Conservation (phyloP, 2,329 filamentous ascomycete genomes). For the Alternaria rosae region DNA sequence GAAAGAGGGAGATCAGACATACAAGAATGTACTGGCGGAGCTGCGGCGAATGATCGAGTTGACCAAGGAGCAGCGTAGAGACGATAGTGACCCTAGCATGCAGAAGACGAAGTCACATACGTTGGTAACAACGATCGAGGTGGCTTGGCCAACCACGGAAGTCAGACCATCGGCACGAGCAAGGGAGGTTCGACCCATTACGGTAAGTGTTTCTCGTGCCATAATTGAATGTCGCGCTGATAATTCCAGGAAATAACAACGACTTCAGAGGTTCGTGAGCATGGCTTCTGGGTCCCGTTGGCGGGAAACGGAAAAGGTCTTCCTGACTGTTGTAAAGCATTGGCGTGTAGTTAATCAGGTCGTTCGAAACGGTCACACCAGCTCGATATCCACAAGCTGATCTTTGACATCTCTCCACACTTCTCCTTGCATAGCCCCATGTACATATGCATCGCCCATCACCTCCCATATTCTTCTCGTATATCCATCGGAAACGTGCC, state of each 20-base stretch:
- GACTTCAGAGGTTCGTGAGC: background rate
- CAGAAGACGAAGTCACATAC: background rate
- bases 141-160: background rate
- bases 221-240: background rate
- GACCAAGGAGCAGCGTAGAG: background rate
- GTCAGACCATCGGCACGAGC: background rate
- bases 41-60: background rate
- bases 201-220: background rate
- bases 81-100: background rate
- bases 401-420: conserved; percentile 2
- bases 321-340: background rate
- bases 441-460: conserved; percentile 3
- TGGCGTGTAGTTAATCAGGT: no score
- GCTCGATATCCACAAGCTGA: background rate
- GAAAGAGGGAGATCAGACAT: background rate
- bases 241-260: background rate
- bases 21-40: background rate
- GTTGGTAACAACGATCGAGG: background rate
- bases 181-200: background rate
- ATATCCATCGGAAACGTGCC: background rate
- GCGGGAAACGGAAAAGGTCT: background rate
- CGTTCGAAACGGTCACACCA: background rate
- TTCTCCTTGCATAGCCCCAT: conserved; percentile 5
- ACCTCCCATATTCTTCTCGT: background rate
- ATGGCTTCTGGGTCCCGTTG: background rate